Conservation (phyloP, 1,139 yeast species). For the Debaryomycetaceae sp. region DNA sequence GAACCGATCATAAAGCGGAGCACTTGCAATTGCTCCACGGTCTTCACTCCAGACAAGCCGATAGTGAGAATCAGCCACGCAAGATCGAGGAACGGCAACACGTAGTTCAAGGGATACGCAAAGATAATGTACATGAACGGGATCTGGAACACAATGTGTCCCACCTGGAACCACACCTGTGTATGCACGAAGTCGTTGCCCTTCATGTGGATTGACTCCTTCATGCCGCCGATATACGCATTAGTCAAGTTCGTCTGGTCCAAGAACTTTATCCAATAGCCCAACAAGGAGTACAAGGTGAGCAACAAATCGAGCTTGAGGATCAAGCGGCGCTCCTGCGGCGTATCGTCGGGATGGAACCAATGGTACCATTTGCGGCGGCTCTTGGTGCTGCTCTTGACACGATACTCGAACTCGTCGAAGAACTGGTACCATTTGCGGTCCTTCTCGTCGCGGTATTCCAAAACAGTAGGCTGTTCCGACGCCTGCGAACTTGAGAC, state of each 20-base stretch:
- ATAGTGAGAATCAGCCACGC: conserved; percentile 59
- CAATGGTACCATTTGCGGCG: conserved; percentile 47
- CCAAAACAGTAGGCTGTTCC: conserved; percentile 8
- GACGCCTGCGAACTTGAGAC: not conserved
- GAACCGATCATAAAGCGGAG: conserved; percentile 50
- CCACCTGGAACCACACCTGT: conserved; percentile 45
- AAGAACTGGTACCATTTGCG: conserved; percentile 54
- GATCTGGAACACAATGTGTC: conserved; percentile 45
- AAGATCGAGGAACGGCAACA: conserved; percentile 45
- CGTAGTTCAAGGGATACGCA: conserved; percentile 26
- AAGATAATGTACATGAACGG: conserved; percentile 25
- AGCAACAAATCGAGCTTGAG: conserved; percentile 51
- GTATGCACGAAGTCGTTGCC: conserved; percentile 59
- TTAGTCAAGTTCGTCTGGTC: conserved; percentile 50
- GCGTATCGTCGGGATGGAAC: conserved; percentile 46
- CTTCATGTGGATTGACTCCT: conserved; percentile 43
- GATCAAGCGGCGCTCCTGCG: conserved; percentile 42
- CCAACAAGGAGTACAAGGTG: conserved; percentile 47
- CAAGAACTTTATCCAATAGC: conserved; percentile 60
- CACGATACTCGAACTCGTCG: conserved; percentile 50
- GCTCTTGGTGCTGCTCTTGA: conserved; percentile 20
- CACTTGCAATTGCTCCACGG: conserved; percentile 39
- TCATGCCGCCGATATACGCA: conserved; percentile 58
- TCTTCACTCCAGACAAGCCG: conserved; percentile 35
- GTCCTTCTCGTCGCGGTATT: conserved; percentile 48